Percentiles rank a stretch among this genome's conserved stretches.
Conservation (phyloP, 306 rosid genomes). For the Cucumis melo region DNA sequence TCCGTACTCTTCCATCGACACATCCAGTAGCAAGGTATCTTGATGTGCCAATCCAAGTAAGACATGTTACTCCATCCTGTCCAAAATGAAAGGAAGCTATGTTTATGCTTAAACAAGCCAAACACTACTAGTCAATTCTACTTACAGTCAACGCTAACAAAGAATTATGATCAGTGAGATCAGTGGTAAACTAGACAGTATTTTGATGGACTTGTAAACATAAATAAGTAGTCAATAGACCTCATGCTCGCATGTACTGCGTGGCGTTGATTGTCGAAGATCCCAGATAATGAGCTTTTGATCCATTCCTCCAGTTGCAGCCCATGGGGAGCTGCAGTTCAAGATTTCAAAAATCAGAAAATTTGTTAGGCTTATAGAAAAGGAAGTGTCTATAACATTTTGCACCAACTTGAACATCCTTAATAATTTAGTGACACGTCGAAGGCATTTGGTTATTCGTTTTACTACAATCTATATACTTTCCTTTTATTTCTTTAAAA, state of each 20-base stretch:
- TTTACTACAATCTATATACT: no score
- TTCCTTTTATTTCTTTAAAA: no score
- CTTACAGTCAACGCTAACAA: not conserved
- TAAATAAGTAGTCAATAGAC: constrained; percentile 24
- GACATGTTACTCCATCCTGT: constrained; percentile 74
- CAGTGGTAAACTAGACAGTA: not conserved
- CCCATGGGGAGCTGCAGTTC: constrained; percentile 50
- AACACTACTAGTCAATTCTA: not conserved
- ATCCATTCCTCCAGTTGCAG: constrained; percentile 81
- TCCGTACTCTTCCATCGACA: constrained; percentile 53
- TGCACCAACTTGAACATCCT: not conserved
- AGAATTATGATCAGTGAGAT: not conserved
- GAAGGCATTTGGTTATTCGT: not conserved
- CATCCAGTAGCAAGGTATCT: constrained; percentile 58
- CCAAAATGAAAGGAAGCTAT: not conserved
- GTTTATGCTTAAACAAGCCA: not conserved
- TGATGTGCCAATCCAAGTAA: constrained; percentile 62
- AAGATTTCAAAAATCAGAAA: constrained; percentile 11
- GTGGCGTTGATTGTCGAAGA: constrained; percentile 48
- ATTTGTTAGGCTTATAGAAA: not conserved
- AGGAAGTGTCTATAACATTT: not conserved
- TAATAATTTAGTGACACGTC: not conserved
- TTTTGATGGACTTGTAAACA: not conserved
- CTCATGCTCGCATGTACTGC: constrained; percentile 67
- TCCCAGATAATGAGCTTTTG: constrained; percentile 65